These are phyloP conservation scores for Fusarium bactridioides DNA, from an alignment of 2,329 filamentous ascomycete species.

Conservation along the genomic window DNA sequence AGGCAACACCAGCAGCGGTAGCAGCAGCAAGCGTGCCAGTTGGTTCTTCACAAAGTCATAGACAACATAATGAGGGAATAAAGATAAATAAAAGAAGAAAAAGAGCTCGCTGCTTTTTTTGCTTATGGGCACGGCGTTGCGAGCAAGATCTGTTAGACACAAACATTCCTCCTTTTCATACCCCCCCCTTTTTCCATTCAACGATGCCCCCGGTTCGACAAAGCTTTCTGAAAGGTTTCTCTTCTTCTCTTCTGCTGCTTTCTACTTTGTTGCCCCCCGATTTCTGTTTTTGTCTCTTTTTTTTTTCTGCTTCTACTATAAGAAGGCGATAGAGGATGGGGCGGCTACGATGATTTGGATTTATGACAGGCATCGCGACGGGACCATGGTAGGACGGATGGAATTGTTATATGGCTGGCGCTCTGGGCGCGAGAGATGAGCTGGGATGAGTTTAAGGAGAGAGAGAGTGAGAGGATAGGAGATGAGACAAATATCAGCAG, in stretches of 20 bases:
- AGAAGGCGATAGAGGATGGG: constrained; percentile 39
- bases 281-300: constrained; percentile 17
- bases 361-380: constrained; percentile 40
- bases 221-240: constrained; percentile 24
- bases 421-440: constrained; percentile 22
- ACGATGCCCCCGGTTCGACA: constrained; percentile 23
- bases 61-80: constrained; percentile 30
- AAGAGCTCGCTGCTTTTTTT: constrained; percentile 37
- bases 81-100: constrained; percentile 29
- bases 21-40: constrained; percentile 70
- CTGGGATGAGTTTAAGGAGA: not conserved
- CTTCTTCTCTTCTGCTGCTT: constrained; percentile 18
- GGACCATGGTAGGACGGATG: constrained; percentile 29
- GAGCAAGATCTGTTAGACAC: constrained; percentile 36
- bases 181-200: constrained; percentile 17
- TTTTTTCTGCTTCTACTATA: constrained; percentile 25
- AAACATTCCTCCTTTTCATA: constrained; percentile 22
- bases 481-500: constrained; percentile 12
- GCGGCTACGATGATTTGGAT: constrained; percentile 44
- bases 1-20: constrained; percentile 42
- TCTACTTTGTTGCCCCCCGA: constrained; percentile 18
- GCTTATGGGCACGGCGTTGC: constrained; percentile 41
- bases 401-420: constrained; percentile 29
- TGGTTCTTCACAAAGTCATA: constrained; percentile 77
- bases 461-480: not conserved